These are phyloP conservation scores for Rhypophila decipiens DNA, from an alignment of 495 filamentous ascomycete genomes.

Conservation along the genomic window DNA sequence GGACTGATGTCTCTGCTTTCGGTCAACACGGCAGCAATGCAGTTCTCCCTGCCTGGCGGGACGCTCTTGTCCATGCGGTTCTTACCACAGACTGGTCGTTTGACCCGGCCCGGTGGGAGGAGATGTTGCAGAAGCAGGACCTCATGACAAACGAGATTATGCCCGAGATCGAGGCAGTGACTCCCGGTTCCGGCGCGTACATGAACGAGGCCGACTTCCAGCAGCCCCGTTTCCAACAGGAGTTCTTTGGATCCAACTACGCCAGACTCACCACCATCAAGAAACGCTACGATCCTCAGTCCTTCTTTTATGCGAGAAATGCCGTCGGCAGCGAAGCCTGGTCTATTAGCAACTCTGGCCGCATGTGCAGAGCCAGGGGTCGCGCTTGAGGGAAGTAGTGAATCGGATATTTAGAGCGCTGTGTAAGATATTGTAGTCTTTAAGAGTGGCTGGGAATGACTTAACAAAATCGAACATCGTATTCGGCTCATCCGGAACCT, in stretches of 20 bases:
- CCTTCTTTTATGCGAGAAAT: conserved; percentile 44
- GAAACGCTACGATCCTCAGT: conserved; percentile 44
- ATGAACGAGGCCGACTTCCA: conserved; percentile 44
- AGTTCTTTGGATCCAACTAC: conserved; percentile 49
- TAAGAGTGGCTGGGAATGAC: too few species aligned
- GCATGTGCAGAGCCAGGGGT: conserved; percentile 29
- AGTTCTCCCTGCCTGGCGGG: conserved; percentile 44
- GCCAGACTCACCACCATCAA: conserved; percentile 38
- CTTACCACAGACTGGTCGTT: conserved; percentile 19
- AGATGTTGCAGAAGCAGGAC: conserved; percentile 19
- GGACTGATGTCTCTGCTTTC: conserved; percentile 25
- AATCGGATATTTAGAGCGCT: too few species aligned
- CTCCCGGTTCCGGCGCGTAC: conserved; percentile 35
- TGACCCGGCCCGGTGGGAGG: conserved; percentile 15
- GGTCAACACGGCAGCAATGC: conserved; percentile 32
- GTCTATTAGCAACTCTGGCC: conserved; percentile 14
- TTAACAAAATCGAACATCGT: too few species aligned
- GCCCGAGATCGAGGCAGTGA: conserved; percentile 27
- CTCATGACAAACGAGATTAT: conserved; percentile 27
- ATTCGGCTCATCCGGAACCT: too few species aligned
- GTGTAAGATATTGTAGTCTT: too few species aligned
- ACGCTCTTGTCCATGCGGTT: conserved; percentile 18
- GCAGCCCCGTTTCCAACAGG: conserved; percentile 44
- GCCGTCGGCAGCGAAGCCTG: conserved; percentile 40
- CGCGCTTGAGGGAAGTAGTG: too few species aligned